Base-by-base conservation (phyloP, 2,329 filamentous ascomycete genomes). In the Arthrobotrys pseudoclavata region DNA sequence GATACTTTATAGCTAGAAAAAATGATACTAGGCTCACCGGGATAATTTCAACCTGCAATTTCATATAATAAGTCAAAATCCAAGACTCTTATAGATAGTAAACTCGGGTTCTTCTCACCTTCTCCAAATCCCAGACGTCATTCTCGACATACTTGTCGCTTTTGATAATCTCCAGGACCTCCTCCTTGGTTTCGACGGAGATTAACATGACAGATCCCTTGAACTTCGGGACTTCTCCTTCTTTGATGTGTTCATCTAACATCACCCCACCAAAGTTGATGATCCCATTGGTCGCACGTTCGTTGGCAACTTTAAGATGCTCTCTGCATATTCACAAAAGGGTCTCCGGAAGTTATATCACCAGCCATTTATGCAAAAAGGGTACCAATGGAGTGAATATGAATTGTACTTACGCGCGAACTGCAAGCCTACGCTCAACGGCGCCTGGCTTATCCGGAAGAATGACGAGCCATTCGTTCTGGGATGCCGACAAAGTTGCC, bases 401-500 rank as follows among this genome's bases (percentile, higher is more conserved):
- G 12, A n/a, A 13, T 18, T 15, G 40, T 31, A 66, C 69, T 62
- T 72, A 78, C 74, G 40, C 24, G 31, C 74, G 67, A 55, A 78
- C 68, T 2, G 45, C 67, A 45, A 78, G 74, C 10, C 74, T 67
- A 24, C 74, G 74, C 26, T 67, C 42, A 37, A 78, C 62, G 13
- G 74, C 67, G 22, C 71, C 74, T 9, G 74, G 61, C 52, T 78
- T 71, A 45, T 78, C 74, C 22, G 74, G 74, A 15, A 72, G 61
- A 42, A 78, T 72, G 61, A 78, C 74, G 37, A 78, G 74, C 74
- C 74, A 78, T 63, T 78, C 74, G 62, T 78, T 78, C 18, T 78
- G 50, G 15, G 52, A 55, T 37, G 5, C 10, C 5, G 72, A 45
- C 10, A 34, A 37, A 31, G 71, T n/a, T 45, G 71, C 48, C 67